These are phyloP conservation scores for Conringia planisiliqua DNA, from an alignment of 345 rosid genomes.

Conservation along the genomic window DNA sequence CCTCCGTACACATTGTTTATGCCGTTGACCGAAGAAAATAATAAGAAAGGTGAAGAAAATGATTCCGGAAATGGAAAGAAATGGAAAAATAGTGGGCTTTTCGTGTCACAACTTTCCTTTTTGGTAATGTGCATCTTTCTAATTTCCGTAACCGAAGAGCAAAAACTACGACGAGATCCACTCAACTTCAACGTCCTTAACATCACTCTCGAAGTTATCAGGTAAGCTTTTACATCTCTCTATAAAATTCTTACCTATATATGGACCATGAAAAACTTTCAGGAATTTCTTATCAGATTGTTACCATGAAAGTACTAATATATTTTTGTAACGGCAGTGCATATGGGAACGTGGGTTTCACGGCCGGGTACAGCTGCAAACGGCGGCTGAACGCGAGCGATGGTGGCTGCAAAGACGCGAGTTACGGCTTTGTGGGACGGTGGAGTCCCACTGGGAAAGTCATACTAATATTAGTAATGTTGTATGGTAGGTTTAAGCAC, in stretches of 20 bases:
- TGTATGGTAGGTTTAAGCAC: slow-evolving; percentile 54
- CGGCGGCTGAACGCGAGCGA: slow-evolving; percentile 24
- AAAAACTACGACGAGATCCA: slow-evolving; percentile 48
- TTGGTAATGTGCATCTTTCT: slow-evolving; percentile 44
- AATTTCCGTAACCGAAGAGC: slow-evolving; percentile 48
- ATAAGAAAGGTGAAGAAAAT: not conserved
- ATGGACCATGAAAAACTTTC: not conserved
- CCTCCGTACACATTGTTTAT: slow-evolving; percentile 53
- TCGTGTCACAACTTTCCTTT: slow-evolving; percentile 46
- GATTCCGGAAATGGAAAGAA: slow-evolving; percentile 6
- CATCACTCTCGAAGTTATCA: slow-evolving; percentile 58
- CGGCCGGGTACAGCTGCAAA: slow-evolving; percentile 59
- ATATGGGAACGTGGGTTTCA: slow-evolving; percentile 66
- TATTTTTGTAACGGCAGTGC: slow-evolving; percentile 36
- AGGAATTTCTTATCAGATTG: not conserved
- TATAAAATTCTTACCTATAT: not conserved
- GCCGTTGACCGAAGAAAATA: slow-evolving; percentile 25
- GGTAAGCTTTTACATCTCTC: slow-evolving; percentile 31
- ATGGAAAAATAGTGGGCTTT: not conserved
- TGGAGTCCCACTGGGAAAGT: slow-evolving; percentile 54
- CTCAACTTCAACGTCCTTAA: slow-evolving; percentile 56
- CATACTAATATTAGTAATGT: slow-evolving; percentile 51
- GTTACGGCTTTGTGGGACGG: slow-evolving; percentile 44
- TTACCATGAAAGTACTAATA: not conserved
- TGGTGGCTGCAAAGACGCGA: slow-evolving; percentile 35